Evolutionary conservation across 306 rosid genomes (phyloP).

Genomic region (Cucurbita moschata): DNA sequence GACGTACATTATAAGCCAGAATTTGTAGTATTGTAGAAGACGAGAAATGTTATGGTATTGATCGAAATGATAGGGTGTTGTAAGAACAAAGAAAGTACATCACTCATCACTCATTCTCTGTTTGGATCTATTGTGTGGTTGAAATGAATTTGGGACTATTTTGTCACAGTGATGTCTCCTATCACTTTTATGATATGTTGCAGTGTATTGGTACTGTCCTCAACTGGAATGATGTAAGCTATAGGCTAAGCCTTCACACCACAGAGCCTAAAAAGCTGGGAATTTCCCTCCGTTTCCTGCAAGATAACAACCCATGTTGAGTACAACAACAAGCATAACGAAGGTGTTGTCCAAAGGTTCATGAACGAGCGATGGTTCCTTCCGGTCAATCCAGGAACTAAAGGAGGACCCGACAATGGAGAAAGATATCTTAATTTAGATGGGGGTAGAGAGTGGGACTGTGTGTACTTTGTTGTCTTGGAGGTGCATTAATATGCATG

Average conservation of each 20-base stretch:
- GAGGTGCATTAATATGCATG: background rate
- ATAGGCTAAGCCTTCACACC: background rate
- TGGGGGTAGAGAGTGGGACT: background rate
- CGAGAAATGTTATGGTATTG: background rate
- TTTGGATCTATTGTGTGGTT: background rate
- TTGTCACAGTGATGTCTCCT: background rate
- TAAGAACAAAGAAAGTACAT: background rate
- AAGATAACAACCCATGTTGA: background rate
- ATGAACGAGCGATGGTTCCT: background rate
- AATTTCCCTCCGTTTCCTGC: background rate
- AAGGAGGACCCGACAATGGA: background rate
- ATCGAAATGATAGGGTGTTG: background rate
- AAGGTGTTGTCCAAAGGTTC: background rate
- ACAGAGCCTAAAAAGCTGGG: background rate
- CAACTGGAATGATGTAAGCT: background rate
- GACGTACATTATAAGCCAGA: background rate
- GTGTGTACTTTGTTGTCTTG: constrained; percentile 7
- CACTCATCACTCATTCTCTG: background rate
- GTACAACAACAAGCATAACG: background rate
- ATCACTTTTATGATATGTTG: background rate
- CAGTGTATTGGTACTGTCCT: background rate
- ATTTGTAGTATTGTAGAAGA: too few relatives aligned
- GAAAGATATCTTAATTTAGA: background rate
- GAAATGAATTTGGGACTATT: background rate
- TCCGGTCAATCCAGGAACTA: background rate